Base-by-base conservation (phyloP, 441 rosid species). In the Aquilaria agallochum region DNA sequence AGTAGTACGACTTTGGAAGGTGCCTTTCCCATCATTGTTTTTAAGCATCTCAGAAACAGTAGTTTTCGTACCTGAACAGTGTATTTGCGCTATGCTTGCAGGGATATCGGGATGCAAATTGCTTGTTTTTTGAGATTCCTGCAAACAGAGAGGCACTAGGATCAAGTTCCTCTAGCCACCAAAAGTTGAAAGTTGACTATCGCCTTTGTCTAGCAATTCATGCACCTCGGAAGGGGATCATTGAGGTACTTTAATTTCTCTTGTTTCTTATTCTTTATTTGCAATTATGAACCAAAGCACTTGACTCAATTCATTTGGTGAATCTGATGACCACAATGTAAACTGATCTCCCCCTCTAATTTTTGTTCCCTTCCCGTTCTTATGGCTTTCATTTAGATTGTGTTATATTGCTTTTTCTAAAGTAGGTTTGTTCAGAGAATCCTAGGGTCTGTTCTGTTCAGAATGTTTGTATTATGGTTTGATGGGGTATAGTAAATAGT, bases 71-170 rank as follows among this genome's bases (percentile, higher is more conserved):
- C 27, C 42, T 56, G 31, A 63, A 62, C 53, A 5, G 20, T 31
- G 0, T 34, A 62, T 32, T 70, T 64, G 13, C 10, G 55, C 53
- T 53, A 27, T 56, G 63, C 58, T 66, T 52, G 14, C 69, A 94
- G 97, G 99, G 99, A 55, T 91, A 94, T 75, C 96, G 99, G n/a
- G 96, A 94, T 63, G 99, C 99, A 50, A 86, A 76, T 73, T 94
- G 99, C 58, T 79, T 91, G 51, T 94, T 94, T 80, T 79, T 89
- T 87, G 99, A 94, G 76, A 89, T 91, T 94, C 81, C 81, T 70
- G 94, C 72, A 57, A 84, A 80, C 58, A 87, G 56, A 71, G 89
- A 88, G 56, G 74, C 66, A 33, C 52, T 75, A 64, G 66, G 81
- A 60, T 60, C 83, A 42, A 82, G 85, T 65, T 69, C 83, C 36